Conservation (phyloP, 257 asterid species). For the Fraxinus excelsior region DNA sequence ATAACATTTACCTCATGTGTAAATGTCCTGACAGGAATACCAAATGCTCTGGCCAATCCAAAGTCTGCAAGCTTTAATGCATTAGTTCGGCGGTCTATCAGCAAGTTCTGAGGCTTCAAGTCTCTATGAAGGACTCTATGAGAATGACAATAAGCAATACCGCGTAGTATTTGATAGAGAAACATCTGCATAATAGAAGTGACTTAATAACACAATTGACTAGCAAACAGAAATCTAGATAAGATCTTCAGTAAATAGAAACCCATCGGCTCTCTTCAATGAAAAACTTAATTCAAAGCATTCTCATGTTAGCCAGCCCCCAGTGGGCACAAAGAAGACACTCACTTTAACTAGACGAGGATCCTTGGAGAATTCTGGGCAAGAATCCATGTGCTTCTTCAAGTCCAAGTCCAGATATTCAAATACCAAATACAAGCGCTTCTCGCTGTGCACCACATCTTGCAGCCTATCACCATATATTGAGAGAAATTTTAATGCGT, state of each 20-base stretch:
- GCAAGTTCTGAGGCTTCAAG: constrained; percentile 94
- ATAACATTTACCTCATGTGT: constrained; percentile 76
- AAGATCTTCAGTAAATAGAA: constrained; percentile 7
- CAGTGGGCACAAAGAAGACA: constrained; percentile 29
- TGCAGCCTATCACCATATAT: constrained; percentile 67
- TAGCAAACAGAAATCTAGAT: constrained; percentile 21
- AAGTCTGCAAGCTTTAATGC: constrained; percentile 94
- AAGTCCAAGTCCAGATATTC: constrained; percentile 97
- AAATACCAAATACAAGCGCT: constrained; percentile 85
- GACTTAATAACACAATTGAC: constrained; percentile 27
- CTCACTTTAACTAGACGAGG: constrained; percentile 80
- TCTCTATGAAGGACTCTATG: constrained; percentile 96
- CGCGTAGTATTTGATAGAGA: constrained; percentile 85
- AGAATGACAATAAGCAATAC: constrained; percentile 94
- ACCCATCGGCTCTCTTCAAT: constrained; percentile 21
- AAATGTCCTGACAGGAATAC: constrained; percentile 94
- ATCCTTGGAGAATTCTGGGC: constrained; percentile 86
- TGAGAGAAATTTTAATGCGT: background rate
- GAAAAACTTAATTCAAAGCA: constrained; percentile 12
- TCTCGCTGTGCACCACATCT: constrained; percentile 98
- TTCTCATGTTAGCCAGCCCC: constrained; percentile 14
- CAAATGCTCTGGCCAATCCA: constrained; percentile 96
- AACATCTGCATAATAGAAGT: constrained; percentile 54
- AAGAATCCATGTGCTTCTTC: constrained; percentile 98
- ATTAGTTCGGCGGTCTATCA: constrained; percentile 86